Evolutionary conservation across 2,329 filamentous ascomycete genomes (phyloP).

Genomic region (Clonostachys chloroleuca): DNA sequence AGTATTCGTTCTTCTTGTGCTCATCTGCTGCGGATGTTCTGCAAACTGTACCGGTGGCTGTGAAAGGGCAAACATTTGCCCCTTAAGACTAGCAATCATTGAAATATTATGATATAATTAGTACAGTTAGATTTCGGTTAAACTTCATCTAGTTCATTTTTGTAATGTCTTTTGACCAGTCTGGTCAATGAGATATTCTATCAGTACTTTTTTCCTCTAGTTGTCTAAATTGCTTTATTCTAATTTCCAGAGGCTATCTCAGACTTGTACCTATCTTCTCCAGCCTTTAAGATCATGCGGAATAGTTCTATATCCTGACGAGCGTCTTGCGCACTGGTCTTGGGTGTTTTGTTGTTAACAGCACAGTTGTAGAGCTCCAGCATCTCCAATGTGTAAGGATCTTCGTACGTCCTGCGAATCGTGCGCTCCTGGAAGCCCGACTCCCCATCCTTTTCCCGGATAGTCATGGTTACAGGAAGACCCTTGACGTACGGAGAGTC

Average conservation of each 20-base stretch:
- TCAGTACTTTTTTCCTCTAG: no score
- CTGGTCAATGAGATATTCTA: no score
- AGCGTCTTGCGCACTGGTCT: conserved; percentile 19
- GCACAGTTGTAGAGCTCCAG: conserved; percentile 22
- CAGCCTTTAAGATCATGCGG: conserved; percentile 16
- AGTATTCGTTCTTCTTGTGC: conserved; percentile 17
- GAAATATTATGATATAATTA: no score
- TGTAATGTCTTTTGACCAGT: no score
- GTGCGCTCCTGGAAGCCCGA: conserved; percentile 28
- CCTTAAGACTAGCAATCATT: no score
- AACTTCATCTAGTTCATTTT: no score
- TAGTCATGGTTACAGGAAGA: conserved; percentile 40
- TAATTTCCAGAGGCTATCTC: background rate
- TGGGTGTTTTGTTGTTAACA: conserved; percentile 10
- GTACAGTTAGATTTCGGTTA: no score
- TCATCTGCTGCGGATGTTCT: conserved; percentile 13
- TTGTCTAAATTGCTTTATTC: background rate
- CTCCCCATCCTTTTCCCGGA: conserved; percentile 30
- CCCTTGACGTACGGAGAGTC: conserved; percentile 56
- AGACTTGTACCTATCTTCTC: background rate
- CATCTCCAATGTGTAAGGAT: conserved; percentile 30
- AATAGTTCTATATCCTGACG: conserved; percentile 21
- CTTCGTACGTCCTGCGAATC: conserved; percentile 37
- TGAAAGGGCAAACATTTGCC: no score
- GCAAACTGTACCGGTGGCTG: background rate